Evolutionary conservation across 2,329 filamentous ascomycete species (phyloP).

Genomic region (Blastomyces emzantsi): DNA sequence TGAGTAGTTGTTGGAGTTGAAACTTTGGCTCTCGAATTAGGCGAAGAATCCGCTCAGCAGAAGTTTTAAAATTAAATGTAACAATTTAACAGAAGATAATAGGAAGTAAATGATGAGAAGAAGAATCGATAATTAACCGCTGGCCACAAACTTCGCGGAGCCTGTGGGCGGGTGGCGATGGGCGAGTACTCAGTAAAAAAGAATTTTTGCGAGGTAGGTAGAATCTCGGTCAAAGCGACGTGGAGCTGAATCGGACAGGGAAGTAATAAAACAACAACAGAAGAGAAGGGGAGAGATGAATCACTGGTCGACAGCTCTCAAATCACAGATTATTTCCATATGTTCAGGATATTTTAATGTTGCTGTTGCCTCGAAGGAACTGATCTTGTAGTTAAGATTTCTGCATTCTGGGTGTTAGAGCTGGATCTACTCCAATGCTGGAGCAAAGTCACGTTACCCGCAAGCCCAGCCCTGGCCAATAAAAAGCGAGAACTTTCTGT

Average conservation of each 20-base stretch:
- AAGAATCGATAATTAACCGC: constrained; percentile 1
- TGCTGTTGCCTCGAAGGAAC: background rate
- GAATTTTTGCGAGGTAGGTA: constrained; percentile 8
- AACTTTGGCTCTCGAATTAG: background rate
- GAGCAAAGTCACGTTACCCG: background rate
- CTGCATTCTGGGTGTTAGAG: background rate
- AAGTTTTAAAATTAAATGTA: constrained; percentile 4
- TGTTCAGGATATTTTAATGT: constrained; percentile 1
- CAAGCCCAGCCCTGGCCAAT: background rate
- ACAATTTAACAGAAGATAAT: background rate
- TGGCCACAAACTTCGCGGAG: background rate
- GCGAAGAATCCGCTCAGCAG: constrained; percentile 7
- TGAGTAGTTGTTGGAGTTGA: background rate
- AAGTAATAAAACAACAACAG: background rate
- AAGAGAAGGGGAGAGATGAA: background rate
- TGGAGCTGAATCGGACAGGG: background rate
- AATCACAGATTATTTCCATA: background rate
- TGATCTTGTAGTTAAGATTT: constrained; percentile 1
- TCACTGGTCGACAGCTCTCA: background rate
- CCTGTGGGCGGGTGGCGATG: constrained; percentile 6
- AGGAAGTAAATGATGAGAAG: background rate
- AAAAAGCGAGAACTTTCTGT: background rate
- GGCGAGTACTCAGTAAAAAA: background rate
- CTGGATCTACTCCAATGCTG: background rate
- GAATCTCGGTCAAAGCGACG: background rate